These are phyloP conservation scores for Pezicula rhizophila DNA, from an alignment of 2,329 filamentous ascomycete genomes.

Conservation along the genomic window DNA sequence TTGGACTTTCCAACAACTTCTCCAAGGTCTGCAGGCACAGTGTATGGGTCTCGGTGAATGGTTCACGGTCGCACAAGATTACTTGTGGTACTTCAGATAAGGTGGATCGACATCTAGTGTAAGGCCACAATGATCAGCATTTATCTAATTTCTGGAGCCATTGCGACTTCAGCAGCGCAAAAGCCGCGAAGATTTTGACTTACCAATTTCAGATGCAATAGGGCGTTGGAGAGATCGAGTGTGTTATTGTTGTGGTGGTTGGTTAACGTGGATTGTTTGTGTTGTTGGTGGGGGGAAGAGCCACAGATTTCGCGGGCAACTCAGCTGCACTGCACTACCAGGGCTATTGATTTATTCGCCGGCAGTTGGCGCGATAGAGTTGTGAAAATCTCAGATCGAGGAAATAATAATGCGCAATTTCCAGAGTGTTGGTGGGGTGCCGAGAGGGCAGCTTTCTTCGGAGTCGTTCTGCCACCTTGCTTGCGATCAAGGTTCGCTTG, in stretches of 20 bases:
- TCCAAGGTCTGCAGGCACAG: conserved; percentile 25
- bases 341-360: background rate
- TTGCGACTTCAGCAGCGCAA: background rate
- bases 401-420: background rate
- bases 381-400: background rate
- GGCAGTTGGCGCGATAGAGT: too few relatives aligned
- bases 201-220: background rate
- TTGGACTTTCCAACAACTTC: conserved; percentile 8
- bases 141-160: background rate
- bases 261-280: background rate
- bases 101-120: conserved; percentile 20
- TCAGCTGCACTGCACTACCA: background rate
- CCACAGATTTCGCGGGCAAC: background rate
- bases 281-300: background rate
- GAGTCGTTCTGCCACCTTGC: too few relatives aligned
- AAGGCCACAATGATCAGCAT: conserved; percentile 12
- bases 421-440: background rate
- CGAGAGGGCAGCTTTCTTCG: too few relatives aligned
- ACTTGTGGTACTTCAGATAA: conserved; percentile 26
- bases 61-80: conserved; percentile 24
- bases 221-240: background rate
- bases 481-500: too few relatives aligned
- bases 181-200: background rate
- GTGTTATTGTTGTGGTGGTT: background rate
- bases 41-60: conserved; percentile 14